Conservation (phyloP, 2,329 filamentous ascomycete genomes). For the Microcyclosporella mali region DNA sequence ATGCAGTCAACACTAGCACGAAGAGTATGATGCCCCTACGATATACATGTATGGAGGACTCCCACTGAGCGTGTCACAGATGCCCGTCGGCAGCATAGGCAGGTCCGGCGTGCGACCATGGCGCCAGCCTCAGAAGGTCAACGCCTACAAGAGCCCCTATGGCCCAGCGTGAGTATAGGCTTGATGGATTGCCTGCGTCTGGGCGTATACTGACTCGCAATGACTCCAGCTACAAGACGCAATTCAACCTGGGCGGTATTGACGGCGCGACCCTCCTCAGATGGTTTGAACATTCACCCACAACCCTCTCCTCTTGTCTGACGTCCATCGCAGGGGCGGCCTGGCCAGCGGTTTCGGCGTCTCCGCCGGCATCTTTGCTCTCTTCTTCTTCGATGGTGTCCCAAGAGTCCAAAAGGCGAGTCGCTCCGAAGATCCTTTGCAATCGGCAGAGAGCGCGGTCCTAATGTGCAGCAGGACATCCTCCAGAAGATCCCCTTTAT, state of each 20-base stretch:
- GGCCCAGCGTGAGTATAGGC: slow-evolving; percentile 49
- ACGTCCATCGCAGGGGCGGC: slow-evolving; percentile 36
- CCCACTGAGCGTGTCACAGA: slow-evolving; percentile 9
- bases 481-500: slow-evolving; percentile 55
- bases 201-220: slow-evolving; percentile 2
- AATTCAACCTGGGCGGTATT: slow-evolving; percentile 44
- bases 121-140: slow-evolving; percentile 35
- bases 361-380: slow-evolving; percentile 51
- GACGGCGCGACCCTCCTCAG: slow-evolving; percentile 5
- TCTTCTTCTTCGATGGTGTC: slow-evolving; percentile 62
- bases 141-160: slow-evolving; percentile 52
- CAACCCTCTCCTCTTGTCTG: neutral
- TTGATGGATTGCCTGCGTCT: neutral
- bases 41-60: slow-evolving; percentile 1
- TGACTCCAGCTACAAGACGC: slow-evolving; percentile 44
- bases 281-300: slow-evolving; percentile 17
- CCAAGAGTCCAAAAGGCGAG: slow-evolving; percentile 26
- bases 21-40: slow-evolving; percentile 13
- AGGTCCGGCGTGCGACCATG: slow-evolving; percentile 31
- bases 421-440: neutral
- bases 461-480: slow-evolving; percentile 13
- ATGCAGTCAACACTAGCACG: slow-evolving; percentile 30
- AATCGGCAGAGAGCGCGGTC: neutral
- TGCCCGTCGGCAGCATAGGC: slow-evolving; percentile 16
- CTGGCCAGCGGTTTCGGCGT: slow-evolving; percentile 53